Evolutionary conservation across 2,329 filamentous ascomycete species (phyloP), one percentile per base, ranked within the genome.

Genomic region (Aphanocladium album): DNA sequence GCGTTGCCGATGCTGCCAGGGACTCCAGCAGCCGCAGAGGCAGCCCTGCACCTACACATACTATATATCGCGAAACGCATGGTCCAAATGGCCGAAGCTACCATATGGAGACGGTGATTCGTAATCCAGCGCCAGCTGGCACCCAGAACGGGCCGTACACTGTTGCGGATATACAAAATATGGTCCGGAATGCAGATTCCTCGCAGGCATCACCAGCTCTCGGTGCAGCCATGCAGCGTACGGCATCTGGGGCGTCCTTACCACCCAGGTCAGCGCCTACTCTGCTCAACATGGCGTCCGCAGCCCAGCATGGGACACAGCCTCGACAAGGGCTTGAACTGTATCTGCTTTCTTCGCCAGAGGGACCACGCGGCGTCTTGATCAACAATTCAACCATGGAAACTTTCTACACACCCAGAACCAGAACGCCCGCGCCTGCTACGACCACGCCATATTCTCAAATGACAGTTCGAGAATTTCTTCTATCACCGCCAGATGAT

Each of bases 321-420:
- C 52, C 70, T 19, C 68, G 69, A 35, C 73, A 73, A 25, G 71
- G 69, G 2, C 75, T 79, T 0, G 80, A 84, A 62, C 82, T 87
- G 2, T 88, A 87, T 64, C 80, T 88, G 25, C 69, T 88, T 7
- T 83, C 79, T 17, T 87, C 85, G 0, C 84, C 85, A 0, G 76
- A 77, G 46, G 85, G 85, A 0, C 85, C 85, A 1, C 79, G 80
- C 21, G 85, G 79, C 6, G 70, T 88, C 1, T 69, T 88, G 7
- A 72, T 88, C 45, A 84, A 82, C 65, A 77, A 79, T 62, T 72
- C 76, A 47, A 71, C 71, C 14, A 69, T 75, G 1, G 82, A 83
- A 27, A 74, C 79, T 12, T 87, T 82, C 62, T 82, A 77, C 62
- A 84, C 79, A 1, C 79, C 80, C 6, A 33, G 57, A 33, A 37